A percentile compares a stretch with the other conserved stretches of the same genome.
Evolutionary conservation across 208 protist genomes (phyloP).

Genomic region (Trypanosoma caninum): DNA sequence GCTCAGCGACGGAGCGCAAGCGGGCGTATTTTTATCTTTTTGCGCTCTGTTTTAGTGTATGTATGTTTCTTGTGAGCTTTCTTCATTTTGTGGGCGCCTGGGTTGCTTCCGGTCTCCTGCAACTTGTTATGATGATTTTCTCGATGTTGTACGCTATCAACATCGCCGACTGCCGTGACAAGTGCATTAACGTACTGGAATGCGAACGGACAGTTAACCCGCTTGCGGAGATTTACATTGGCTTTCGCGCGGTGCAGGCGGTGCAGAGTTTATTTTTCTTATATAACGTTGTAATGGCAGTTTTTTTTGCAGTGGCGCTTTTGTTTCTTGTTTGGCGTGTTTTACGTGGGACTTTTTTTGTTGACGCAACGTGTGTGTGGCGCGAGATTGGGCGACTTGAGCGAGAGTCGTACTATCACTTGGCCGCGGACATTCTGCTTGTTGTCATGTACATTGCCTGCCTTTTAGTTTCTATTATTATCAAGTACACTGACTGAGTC

Average conservation of each 20-base stretch:
- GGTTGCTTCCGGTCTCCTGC: conserved; percentile 50
- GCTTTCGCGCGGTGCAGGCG: conserved; percentile 58
- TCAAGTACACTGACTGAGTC: conserved; percentile 29
- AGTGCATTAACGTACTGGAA: conserved; percentile 69
- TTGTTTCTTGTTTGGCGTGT: conserved; percentile 49
- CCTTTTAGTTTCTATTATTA: conserved; percentile 72
- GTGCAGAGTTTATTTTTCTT: conserved; percentile 45
- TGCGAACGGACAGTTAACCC: conserved; percentile 78
- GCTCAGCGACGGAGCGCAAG: conserved; percentile 75
- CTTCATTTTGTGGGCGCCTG: conserved; percentile 82
- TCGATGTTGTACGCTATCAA: conserved; percentile 75
- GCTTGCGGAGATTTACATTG: conserved; percentile 69
- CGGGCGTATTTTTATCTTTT: conserved; percentile 78
- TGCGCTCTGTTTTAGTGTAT: conserved; percentile 56
- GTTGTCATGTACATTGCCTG: conserved; percentile 51
- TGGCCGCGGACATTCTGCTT: conserved; percentile 49
- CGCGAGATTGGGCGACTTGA: conserved; percentile 61
- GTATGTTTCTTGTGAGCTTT: conserved; percentile 45
- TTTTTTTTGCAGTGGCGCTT: conserved; percentile 34
- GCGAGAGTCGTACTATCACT: conserved; percentile 55
- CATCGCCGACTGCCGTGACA: conserved; percentile 79
- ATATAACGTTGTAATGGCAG: conserved; percentile 38
- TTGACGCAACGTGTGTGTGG: conserved; percentile 81
- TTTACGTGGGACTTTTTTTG: conserved; percentile 45
- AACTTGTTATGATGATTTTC: conserved; percentile 69